Evolutionary conservation across 768 basidiomycete species (phyloP), one percentile per base, ranked within the genome.

Genomic region (Pisolithus tinctorius): DNA sequence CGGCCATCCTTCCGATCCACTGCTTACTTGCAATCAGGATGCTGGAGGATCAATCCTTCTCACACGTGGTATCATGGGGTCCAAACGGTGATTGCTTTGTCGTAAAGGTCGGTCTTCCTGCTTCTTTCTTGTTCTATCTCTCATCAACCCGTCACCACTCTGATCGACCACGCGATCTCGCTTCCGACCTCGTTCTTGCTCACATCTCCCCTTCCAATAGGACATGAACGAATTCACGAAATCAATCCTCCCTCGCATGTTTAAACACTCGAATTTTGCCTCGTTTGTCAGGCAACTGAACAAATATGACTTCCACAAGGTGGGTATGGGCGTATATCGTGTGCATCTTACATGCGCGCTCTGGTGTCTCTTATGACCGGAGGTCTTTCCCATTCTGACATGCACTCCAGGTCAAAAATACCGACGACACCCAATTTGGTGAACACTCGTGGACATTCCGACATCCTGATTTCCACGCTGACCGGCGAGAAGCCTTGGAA

Each of bases 181-280:
- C 26, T 37, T 23, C 41, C 27, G n/a, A 2, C 27, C 31, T n/a
- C 17, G 31, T 51, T 13, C 34, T 63, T 13, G 48, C 8, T 9
- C 27, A 45, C 27, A n/a, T 45, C 46, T 51, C 52, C 41, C 60
- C 27, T 52, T 56, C 44, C 23, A 43, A 38, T 57, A 77, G 79
- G 93, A 94, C 74, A 94, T 94, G 88, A 94, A 91, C 70, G 91
- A 93, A 60, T 95, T 95, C 70, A 93, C 93, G 36, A 93, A 91
- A 69, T 81, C 78, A 26, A 87, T 94, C 65, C 79, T 95, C 7
- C 92, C 92, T 6, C 84, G 87, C 36, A 83, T 93, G 76, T 95
- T 95, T 81, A 93, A 94, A 67, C 92, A 95, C 65, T 91, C 88
- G 6, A 95, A 95, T 63, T 95, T 95, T 67, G 92, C 92, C 29